phyloP scores from a whole-genome alignment of 176 grass and related monocot species.

The Ensete ventricosum region DNA sequence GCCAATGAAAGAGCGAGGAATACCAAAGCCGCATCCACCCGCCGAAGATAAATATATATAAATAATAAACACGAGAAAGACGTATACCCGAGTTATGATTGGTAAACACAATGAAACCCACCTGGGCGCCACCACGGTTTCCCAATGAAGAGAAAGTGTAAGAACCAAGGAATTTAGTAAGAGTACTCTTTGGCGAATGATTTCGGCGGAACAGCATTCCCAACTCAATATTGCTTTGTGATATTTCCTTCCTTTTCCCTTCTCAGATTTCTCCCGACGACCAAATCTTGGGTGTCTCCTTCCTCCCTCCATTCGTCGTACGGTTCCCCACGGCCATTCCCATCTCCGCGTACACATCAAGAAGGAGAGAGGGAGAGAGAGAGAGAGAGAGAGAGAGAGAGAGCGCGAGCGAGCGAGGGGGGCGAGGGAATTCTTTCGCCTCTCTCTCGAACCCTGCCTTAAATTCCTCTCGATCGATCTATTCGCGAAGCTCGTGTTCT shows the following conservation, averaged over 20 bases:
- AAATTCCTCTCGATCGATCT: background rate
- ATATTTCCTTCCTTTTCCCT: background rate
- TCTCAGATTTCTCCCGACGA: too few species aligned
- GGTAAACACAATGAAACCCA: too few species aligned
- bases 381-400: background rate
- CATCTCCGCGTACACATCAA: background rate
- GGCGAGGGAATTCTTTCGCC: background rate
- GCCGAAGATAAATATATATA: too few species aligned
- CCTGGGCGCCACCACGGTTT: too few species aligned
- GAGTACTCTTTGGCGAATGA: too few species aligned
- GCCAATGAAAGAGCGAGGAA: background rate
- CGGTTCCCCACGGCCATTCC: too few species aligned
- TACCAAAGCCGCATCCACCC: background rate
- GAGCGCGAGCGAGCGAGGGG: background rate
- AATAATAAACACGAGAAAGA: rapidly evolving
- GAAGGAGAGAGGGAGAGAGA: background rate
- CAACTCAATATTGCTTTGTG: too few species aligned
- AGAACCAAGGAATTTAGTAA: too few species aligned
- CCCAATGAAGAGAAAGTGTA: too few species aligned
- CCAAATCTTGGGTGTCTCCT: background rate
- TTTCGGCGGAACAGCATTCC: too few species aligned
- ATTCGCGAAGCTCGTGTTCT: too few species aligned
- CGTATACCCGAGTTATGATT: too few species aligned
- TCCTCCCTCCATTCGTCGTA: background rate
- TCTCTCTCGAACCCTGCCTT: background rate